phyloP scores from a whole-genome alignment of 2,329 filamentous ascomycete genomes.

The Lecanicillium sp. region DNA sequence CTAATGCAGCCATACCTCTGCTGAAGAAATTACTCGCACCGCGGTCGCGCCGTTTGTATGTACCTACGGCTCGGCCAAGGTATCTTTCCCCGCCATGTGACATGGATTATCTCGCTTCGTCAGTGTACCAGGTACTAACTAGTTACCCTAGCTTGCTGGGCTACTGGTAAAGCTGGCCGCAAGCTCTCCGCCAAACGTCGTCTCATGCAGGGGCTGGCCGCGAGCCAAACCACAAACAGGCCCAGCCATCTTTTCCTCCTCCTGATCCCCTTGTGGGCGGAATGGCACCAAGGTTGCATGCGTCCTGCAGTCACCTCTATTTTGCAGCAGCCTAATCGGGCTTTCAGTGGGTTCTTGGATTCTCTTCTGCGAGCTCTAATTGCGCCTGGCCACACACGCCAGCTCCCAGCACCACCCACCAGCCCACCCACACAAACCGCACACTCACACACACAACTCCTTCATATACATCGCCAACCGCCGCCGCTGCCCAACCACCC shows the following conservation, averaged over 20 bases:
- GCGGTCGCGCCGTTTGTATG: neutral
- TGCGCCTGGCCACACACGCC: neutral
- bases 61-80: too few species aligned
- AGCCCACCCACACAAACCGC: neutral
- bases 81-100: neutral
- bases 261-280: neutral
- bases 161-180: too few species aligned
- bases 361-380: slow-evolving; percentile 1
- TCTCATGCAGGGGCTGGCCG: slow-evolving; percentile 7
- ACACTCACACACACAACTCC: neutral
- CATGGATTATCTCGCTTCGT: neutral
- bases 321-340: slow-evolving; percentile 4
- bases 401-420: too few species aligned
- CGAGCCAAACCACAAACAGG: neutral
- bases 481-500: slow-evolving; percentile 8
- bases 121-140: neutral
- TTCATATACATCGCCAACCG: neutral
- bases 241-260: slow-evolving; percentile 4
- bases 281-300: neutral
- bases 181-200: too few species aligned
- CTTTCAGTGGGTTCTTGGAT: slow-evolving; percentile 3
- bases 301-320: neutral
- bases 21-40: neutral
- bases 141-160: too few species aligned
- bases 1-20: neutral